Percentiles rank a stretch among this genome's conserved stretches.
Conservation (phyloP, 2,329 filamentous ascomycete species). For the Aspergillus sp. region DNA sequence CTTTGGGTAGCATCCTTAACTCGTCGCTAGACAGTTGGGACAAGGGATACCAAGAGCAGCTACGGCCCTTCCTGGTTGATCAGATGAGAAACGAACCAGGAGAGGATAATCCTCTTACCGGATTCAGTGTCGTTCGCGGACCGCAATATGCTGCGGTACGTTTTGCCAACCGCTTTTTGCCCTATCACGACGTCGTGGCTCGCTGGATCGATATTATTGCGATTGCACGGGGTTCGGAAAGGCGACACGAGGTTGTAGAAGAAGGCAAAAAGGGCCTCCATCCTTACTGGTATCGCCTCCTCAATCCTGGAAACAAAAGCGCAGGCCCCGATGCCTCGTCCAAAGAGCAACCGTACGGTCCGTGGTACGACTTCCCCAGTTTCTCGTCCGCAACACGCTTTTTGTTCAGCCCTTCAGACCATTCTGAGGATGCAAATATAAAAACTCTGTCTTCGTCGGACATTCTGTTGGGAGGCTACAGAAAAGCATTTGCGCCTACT, state of each 20-base stretch:
- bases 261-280: conserved; percentile 86
- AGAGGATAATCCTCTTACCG: conserved; percentile 32
- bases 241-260: conserved; percentile 77
- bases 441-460: conserved; percentile 28
- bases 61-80: conserved; percentile 56
- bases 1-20: conserved; percentile 69
- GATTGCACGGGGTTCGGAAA: conserved; percentile 54
- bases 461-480: conserved; percentile 22
- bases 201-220: conserved; percentile 88
- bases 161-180: conserved; percentile 82
- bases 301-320: conserved; percentile 48
- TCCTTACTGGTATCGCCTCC: conserved; percentile 62
- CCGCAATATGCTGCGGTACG: conserved; percentile 76
- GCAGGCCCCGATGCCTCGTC: conserved; percentile 38
- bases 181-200: conserved; percentile 69
- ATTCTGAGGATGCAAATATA: conserved; percentile 20
- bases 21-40: conserved; percentile 46
- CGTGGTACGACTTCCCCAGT: conserved; percentile 34
- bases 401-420: conserved; percentile 20
- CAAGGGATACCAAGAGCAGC: conserved; percentile 33
- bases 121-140: conserved; percentile 54
- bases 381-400: conserved; percentile 31
- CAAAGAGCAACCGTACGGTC: conserved; percentile 47
- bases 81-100: conserved; percentile 54
- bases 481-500: conserved; percentile 58